Base-by-base conservation (phyloP, 495 filamentous ascomycete species). In the Lasiosphaeris hirsuta region DNA sequence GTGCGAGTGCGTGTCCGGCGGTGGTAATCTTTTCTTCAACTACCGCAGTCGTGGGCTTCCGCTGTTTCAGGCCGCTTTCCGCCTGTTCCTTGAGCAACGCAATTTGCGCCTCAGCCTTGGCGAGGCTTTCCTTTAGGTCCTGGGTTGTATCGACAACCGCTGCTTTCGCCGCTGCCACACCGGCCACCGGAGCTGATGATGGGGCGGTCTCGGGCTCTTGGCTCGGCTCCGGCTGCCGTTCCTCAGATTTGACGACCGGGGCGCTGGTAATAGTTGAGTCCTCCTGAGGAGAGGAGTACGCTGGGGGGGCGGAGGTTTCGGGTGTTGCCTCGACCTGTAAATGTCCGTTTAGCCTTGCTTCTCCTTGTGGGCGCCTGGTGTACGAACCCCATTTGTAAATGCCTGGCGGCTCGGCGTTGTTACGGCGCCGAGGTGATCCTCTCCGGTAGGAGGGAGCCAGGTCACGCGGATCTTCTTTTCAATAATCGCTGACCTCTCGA, bases 381-480 rank as follows among this genome's bases (percentile, higher is more conserved):
- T 34, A 68, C 68, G 55, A 46, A 71, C 68, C 51, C 67, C 69
- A 55, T 70, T 72, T 7, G 60, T 43, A 14, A 61, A 45, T 15
- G 57, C 37, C n/a, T 50, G 53, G n/a, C 67, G 69, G 38, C 50
- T 38, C 13, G 70, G 70, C 2, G 72, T 72, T 0, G 59, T 50
- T 4, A 55, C 55, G 3, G 57, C 49, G 17, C 59, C 56, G n/a
- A 52, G 30, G 19, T 55, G 40, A 7, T 58, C 61, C 10, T 64
- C 63, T 23, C 64, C 56, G 8, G 61, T 40, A 11, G 70, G 60
- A 34, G 87, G 74, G 4, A 97, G 76, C 74, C 89, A 97, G 38
- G 75, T 76, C 54, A 98, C 94, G n/a, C 93, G 87, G 60, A 98
- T 97, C 77, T 97, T 98, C 77, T 87, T 90, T 78, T 98, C 95